phyloP scores from a whole-genome alignment of 139 green algal species.

The Chlamydomonas sp. region DNA sequence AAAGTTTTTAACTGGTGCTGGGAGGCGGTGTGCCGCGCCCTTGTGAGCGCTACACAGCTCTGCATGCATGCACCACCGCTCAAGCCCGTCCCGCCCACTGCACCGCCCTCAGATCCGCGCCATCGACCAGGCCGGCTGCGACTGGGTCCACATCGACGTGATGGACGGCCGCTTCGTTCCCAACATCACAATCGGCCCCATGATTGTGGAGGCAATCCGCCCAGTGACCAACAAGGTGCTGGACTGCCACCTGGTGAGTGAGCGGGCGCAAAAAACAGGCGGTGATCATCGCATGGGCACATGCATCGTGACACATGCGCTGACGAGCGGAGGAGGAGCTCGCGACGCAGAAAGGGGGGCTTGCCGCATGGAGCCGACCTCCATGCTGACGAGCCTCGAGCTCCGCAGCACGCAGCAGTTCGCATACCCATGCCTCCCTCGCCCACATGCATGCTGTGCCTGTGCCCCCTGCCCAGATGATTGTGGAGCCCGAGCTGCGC shows the following conservation, averaged over 20 bases:
- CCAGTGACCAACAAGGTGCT: conserved; percentile 92
- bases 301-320: no score
- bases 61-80: no score
- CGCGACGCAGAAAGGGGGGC: no score
- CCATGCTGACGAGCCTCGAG: no score
- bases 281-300: no score
- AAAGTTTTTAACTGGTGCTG: no score
- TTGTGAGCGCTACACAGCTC: no score
- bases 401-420: no score
- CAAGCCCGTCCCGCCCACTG: no score
- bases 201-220: conserved; percentile 92
- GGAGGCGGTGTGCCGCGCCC: background rate
- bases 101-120: conserved; percentile 64
- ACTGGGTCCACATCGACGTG: conserved; percentile 98
- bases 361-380: no score
- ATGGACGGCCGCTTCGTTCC: conserved; percentile 95
- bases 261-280: no score
- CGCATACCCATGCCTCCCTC: background rate
- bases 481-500: conserved; percentile 95
- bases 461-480: conserved; percentile 65
- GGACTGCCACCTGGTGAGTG: conserved; percentile 83
- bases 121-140: conserved; percentile 85
- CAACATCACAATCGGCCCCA: conserved; percentile 98
- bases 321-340: no score
- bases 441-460: background rate